Percentiles rank a stretch among this genome's conserved stretches.
These are phyloP conservation scores for Calocybe gambosa DNA, from an alignment of 1,284 basidiomycete species.

Conservation along the genomic window DNA sequence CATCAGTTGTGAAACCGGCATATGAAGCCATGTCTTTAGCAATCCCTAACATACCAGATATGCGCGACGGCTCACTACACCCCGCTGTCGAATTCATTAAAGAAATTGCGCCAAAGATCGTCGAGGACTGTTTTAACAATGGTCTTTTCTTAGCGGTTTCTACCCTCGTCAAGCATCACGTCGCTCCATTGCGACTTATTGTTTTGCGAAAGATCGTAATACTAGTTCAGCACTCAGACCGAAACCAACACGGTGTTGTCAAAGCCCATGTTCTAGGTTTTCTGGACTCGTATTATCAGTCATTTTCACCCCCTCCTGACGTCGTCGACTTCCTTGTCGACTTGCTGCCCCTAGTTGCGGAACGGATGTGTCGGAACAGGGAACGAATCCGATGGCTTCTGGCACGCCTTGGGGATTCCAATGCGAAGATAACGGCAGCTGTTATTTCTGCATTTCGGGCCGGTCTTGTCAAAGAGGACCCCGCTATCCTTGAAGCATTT, in stretches of 20 bases:
- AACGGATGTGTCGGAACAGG: constrained; percentile 10
- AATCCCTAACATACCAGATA: constrained; percentile 11
- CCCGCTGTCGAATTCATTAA: constrained; percentile 12
- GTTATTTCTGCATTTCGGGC: constrained; percentile 9
- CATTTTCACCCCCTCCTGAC: constrained; percentile 10
- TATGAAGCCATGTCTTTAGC: constrained; percentile 10
- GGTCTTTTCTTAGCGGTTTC: constrained; percentile 8
- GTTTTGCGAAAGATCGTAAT: constrained; percentile 10
- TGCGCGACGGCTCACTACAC: constrained; percentile 3
- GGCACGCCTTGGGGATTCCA: constrained; percentile 11
- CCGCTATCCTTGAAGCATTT: constrained; percentile 6
- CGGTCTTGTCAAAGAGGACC: constrained; percentile 11
- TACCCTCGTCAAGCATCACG: constrained; percentile 13
- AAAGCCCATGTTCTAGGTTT: constrained; percentile 9
- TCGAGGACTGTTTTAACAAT: constrained; percentile 15
- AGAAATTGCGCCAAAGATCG: constrained; percentile 14
- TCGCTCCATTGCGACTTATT: constrained; percentile 8
- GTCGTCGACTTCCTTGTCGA: constrained; percentile 11
- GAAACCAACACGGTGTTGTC: constrained; percentile 12
- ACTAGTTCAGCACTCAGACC: constrained; percentile 9
- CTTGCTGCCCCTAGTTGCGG: constrained; percentile 10
- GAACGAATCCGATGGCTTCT: constrained; percentile 10
- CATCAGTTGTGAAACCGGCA: constrained; percentile 11
- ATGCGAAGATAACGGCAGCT: constrained; percentile 7
- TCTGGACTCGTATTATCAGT: constrained; percentile 11